phyloP scores from a whole-genome alignment of 352 stramenopile genomes.

The Thraustochytrium sp. region DNA sequence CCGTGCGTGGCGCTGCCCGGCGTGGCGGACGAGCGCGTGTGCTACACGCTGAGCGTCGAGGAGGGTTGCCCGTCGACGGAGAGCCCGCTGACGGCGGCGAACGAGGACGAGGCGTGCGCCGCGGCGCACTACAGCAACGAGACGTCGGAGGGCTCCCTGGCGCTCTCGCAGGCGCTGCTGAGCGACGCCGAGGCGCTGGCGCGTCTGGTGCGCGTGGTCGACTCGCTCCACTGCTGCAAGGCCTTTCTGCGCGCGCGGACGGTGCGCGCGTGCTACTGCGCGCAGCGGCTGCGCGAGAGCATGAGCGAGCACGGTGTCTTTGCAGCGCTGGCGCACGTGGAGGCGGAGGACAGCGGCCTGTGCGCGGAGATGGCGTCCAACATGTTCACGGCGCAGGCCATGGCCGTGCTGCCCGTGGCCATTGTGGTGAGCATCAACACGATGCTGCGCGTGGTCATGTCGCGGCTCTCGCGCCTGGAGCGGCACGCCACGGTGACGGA shows the following conservation, averaged over 20 bases:
- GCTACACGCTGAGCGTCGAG: conserved; percentile 29
- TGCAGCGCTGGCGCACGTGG: conserved; percentile 34
- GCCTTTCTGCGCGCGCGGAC: conserved; percentile 48
- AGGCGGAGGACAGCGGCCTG: background rate
- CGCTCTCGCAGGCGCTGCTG: background rate
- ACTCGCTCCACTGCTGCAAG: background rate
- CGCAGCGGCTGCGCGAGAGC: conserved; percentile 54
- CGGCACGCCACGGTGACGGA: conserved; percentile 68
- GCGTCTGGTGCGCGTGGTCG: background rate
- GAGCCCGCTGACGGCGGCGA: background rate
- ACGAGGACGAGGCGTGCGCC: background rate
- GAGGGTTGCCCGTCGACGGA: conserved; percentile 1
- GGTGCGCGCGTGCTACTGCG: conserved; percentile 68
- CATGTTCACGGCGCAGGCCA: background rate
- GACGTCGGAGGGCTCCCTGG: background rate
- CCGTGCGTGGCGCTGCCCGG: background rate
- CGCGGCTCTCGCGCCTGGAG: conserved; percentile 64
- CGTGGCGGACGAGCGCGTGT: background rate
- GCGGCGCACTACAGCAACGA: background rate
- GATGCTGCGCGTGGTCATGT: conserved; percentile 64
- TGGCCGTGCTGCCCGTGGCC: background rate
- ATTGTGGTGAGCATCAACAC: conserved; percentile 50
- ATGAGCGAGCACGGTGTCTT: conserved; percentile 59
- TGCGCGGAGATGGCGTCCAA: background rate
- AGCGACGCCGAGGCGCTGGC: background rate